phyloP scores from a whole-genome alignment of 352 stramenopile species.

The Globisporangium perplexum region DNA sequence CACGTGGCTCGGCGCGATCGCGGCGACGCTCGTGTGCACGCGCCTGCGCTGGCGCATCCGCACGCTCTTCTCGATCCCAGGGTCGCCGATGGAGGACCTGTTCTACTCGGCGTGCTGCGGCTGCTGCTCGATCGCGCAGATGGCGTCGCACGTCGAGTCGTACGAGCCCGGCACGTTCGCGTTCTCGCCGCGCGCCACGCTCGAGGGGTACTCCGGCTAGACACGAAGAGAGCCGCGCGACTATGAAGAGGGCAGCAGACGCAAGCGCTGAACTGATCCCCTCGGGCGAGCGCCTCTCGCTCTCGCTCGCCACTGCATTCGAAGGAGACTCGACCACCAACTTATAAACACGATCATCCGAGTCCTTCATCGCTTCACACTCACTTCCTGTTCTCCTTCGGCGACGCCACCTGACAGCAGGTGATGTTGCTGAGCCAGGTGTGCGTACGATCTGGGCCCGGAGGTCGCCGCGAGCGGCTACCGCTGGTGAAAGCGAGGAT shows the following conservation, averaged over 20 bases:
- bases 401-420: too few species aligned
- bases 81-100: conserved; percentile 45
- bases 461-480: too few species aligned
- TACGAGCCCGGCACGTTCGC: conserved; percentile 61
- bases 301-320: too few species aligned
- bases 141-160: conserved; percentile 75
- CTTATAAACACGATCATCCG: background rate
- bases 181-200: conserved; percentile 56
- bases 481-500: too few species aligned
- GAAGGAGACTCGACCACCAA: background rate
- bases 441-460: too few species aligned
- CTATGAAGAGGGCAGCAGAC: too few species aligned
- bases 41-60: conserved; percentile 59
- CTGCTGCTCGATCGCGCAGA: conserved; percentile 74
- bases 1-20: conserved; percentile 30
- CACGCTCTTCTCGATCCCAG: conserved; percentile 54
- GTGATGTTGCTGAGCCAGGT: too few species aligned
- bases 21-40: conserved; percentile 31
- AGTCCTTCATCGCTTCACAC: background rate
- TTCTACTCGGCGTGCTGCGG: conserved; percentile 48
- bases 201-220: conserved; percentile 47
- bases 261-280: too few species aligned
- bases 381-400: too few species aligned
- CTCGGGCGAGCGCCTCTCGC: too few species aligned
- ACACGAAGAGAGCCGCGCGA: too few species aligned